A percentile compares a stretch with the other conserved stretches of the same genome.
These are phyloP conservation scores for Betula pendula DNA, from an alignment of 306 rosid species.

Conservation along the genomic window DNA sequence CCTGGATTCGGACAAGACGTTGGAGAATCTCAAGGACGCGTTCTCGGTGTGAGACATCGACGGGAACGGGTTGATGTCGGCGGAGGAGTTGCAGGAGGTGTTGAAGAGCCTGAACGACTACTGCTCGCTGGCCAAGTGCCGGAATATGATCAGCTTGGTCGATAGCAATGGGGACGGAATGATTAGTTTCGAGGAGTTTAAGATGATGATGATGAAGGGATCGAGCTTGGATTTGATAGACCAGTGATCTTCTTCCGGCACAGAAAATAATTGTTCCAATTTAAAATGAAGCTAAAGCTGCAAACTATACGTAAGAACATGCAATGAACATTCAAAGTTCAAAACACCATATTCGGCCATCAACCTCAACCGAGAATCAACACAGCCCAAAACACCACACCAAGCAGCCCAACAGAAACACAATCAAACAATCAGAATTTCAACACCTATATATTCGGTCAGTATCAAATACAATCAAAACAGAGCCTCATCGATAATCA, in stretches of 20 bases:
- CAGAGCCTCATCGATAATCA: too few species aligned
- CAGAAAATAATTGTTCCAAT: too few species aligned
- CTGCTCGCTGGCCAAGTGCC: constrained; percentile 76
- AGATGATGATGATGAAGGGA: constrained; percentile 87
- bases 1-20: constrained; percentile 64
- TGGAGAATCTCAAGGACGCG: constrained; percentile 78
- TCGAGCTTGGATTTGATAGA: constrained; percentile 50
- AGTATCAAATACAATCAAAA: too few species aligned
- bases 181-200: constrained; percentile 86
- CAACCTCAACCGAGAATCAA: too few species aligned
- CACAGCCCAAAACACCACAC: too few species aligned
- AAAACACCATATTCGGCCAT: too few species aligned
- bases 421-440: too few species aligned
- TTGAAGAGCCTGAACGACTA: constrained; percentile 78
- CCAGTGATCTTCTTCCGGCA: constrained; percentile 3
- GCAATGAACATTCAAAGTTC: too few species aligned
- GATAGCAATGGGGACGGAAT: constrained; percentile 83
- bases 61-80: constrained; percentile 82
- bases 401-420: too few species aligned
- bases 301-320: too few species aligned
- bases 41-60: constrained; percentile 87
- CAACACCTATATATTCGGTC: too few species aligned
- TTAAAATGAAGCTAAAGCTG: too few species aligned
- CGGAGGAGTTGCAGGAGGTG: constrained; percentile 75
- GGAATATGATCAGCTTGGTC: constrained; percentile 76